Evolutionary conservation across 176 grass and related monocot species (phyloP).

Genomic region (Phoenix dactylifera): DNA sequence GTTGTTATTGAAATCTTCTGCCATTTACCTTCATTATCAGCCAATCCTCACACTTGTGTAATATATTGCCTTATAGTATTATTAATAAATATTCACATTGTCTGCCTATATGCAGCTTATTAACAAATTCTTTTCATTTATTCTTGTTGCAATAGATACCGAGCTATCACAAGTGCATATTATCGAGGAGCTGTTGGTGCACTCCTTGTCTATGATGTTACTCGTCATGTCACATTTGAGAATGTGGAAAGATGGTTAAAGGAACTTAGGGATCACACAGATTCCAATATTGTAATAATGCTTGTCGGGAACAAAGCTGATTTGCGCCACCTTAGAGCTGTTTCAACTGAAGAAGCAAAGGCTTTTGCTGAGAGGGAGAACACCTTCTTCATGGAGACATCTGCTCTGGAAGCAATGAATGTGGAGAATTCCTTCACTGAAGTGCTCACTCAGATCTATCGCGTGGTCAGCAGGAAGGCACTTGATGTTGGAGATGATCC

Average conservation of each 20-base stretch:
- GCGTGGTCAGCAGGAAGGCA: constrained; percentile 39
- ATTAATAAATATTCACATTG: too few species aligned
- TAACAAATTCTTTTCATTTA: background rate
- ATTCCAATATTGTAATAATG: constrained; percentile 61
- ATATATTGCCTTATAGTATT: too few species aligned
- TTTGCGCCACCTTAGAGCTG: constrained; percentile 56
- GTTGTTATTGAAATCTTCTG: too few species aligned
- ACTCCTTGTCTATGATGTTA: constrained; percentile 61
- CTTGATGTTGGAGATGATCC: constrained; percentile 56
- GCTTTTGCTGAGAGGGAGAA: constrained; percentile 43
- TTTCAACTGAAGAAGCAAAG: constrained; percentile 36
- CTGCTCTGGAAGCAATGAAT: constrained; percentile 56
- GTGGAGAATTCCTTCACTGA: constrained; percentile 60
- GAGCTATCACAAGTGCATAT: constrained; percentile 66
- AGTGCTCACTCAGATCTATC: constrained; percentile 57
- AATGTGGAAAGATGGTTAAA: constrained; percentile 56
- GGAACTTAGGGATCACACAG: constrained; percentile 61
- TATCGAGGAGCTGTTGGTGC: constrained; percentile 59
- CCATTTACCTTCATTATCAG: too few species aligned
- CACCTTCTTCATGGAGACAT: constrained; percentile 62
- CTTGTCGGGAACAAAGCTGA: constrained; percentile 67
- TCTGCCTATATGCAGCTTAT: background rate
- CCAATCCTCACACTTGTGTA: too few species aligned
- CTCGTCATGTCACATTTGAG: constrained; percentile 47
- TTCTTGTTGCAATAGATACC: constrained; percentile 28